Percentiles rank a stretch among this genome's conserved stretches.
Conservation (phyloP, 768 basidiomycete genomes). For the Piloderma croceum region DNA sequence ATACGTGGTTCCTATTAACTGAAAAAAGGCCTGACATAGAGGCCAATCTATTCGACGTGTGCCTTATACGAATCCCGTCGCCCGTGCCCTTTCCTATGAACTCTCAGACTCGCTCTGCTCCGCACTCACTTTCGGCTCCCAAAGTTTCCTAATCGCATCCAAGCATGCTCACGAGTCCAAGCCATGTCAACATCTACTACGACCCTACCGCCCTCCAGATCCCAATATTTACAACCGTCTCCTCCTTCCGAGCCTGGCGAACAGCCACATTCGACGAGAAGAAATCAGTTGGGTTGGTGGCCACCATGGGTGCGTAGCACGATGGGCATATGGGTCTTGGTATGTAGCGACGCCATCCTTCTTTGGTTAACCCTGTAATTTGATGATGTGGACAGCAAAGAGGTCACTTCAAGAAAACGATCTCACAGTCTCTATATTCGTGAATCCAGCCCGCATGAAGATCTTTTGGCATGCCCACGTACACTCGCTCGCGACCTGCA, state of each 20-base stretch:
- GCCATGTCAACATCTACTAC: slow-evolving; percentile 20
- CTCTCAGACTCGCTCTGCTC: too few species aligned
- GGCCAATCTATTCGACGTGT: too few species aligned
- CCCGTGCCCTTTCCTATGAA: too few species aligned
- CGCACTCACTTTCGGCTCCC: too few species aligned
- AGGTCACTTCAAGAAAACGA: slow-evolving; percentile 74
- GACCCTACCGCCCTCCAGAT: slow-evolving; percentile 31
- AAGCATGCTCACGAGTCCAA: too few species aligned
- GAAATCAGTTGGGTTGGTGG: slow-evolving; percentile 82
- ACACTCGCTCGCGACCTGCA: slow-evolving; percentile 74
- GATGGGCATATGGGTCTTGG: slow-evolving; percentile 89
- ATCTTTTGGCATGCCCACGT: slow-evolving; percentile 85
- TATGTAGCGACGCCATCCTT: slow-evolving; percentile 31
- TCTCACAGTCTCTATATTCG: slow-evolving; percentile 91
- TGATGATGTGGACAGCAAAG: slow-evolving; percentile 46
- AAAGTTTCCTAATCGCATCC: too few species aligned
- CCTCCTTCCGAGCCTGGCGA: slow-evolving; percentile 71
- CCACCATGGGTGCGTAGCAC: slow-evolving; percentile 97
- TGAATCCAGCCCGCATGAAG: slow-evolving; percentile 97
- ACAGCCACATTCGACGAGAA: slow-evolving; percentile 47
- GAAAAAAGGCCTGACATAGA: too few species aligned
- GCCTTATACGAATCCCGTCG: too few species aligned
- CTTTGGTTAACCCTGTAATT: slow-evolving; percentile 1
- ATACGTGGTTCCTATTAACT: too few species aligned
- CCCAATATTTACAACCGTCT: slow-evolving; percentile 53